A percentile compares a stretch with the other conserved stretches of the same genome.
Evolutionary conservation across 83 land plant species (phyloP).

Genomic region (Picea engelmannii): DNA sequence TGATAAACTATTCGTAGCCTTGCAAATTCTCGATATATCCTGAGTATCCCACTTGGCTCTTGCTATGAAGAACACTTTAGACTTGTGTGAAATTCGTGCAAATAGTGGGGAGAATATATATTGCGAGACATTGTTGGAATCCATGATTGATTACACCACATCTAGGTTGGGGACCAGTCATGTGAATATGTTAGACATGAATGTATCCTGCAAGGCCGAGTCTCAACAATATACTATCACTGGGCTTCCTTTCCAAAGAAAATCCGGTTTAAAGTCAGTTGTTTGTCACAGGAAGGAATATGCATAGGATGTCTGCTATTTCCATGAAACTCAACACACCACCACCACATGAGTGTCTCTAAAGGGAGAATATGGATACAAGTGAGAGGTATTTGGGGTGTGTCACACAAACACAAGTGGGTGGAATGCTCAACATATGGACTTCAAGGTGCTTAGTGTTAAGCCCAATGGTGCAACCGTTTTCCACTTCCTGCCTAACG

Average conservation of each 20-base stretch:
- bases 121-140: constrained; percentile 43
- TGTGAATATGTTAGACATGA: constrained; percentile 25
- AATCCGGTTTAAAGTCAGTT: background rate
- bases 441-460: constrained; percentile 51
- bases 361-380: constrained; percentile 38
- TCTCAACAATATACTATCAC: background rate
- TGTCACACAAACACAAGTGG: constrained; percentile 65
- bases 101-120: constrained; percentile 33
- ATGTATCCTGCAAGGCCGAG: background rate
- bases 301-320: constrained; percentile 39
- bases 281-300: constrained; percentile 37
- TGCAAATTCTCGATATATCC: constrained; percentile 21
- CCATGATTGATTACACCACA: constrained; percentile 36
- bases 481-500: constrained; percentile 63
- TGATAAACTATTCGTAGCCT: constrained; percentile 20
- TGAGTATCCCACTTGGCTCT: background rate
- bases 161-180: constrained; percentile 31
- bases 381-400: constrained; percentile 41
- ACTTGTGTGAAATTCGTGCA: constrained; percentile 32
- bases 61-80: constrained; percentile 21
- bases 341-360: constrained; percentile 31
- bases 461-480: constrained; percentile 52
- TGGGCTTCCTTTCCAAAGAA: background rate
- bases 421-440: constrained; percentile 66
- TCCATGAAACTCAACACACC: constrained; percentile 24